Conservation (phyloP, 2,329 filamentous ascomycete genomes). For the Ambrosiella beaveri region DNA sequence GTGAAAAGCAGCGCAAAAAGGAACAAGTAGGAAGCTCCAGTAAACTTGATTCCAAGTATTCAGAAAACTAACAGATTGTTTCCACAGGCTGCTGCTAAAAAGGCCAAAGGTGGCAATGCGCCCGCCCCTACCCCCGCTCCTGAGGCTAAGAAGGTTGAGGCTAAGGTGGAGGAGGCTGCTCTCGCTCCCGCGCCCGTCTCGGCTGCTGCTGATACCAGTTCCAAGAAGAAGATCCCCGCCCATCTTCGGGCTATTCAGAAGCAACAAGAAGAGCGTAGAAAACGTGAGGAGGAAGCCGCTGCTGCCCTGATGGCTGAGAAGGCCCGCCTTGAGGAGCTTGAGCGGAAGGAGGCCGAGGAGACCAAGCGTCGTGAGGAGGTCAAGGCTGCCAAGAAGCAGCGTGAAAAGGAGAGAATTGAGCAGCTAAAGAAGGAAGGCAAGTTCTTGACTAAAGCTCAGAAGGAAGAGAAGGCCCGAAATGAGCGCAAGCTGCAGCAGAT, state of each 20-base stretch:
- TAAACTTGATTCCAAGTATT: neutral
- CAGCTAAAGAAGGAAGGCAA: constrained; percentile 79
- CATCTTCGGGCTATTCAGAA: constrained; percentile 58
- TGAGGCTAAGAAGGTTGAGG: constrained; percentile 17
- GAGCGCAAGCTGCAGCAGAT: constrained; percentile 73
- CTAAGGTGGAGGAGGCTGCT: constrained; percentile 39
- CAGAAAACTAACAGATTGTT: neutral
- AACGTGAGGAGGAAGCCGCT: constrained; percentile 45
- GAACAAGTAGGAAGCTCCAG: constrained; percentile 51
- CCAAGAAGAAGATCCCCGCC: constrained; percentile 69
- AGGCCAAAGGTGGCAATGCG: constrained; percentile 35
- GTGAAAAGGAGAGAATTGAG: constrained; percentile 71
- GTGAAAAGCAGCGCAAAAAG: constrained; percentile 96
- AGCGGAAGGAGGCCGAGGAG: constrained; percentile 49
- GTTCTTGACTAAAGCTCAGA: constrained; percentile 72
- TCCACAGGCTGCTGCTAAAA: constrained; percentile 48
- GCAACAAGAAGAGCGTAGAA: constrained; percentile 63
- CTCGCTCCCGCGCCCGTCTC: constrained; percentile 24
- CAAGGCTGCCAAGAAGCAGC: constrained; percentile 64
- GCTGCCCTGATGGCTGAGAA: constrained; percentile 44
- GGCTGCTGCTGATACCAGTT: constrained; percentile 25
- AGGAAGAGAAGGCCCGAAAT: constrained; percentile 62
- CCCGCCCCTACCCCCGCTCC: constrained; percentile 17
- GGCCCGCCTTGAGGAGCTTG: constrained; percentile 46
- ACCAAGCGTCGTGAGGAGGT: constrained; percentile 52